Conservation (phyloP, 768 basidiomycete species). For the Pleurotus cornucopiae region DNA sequence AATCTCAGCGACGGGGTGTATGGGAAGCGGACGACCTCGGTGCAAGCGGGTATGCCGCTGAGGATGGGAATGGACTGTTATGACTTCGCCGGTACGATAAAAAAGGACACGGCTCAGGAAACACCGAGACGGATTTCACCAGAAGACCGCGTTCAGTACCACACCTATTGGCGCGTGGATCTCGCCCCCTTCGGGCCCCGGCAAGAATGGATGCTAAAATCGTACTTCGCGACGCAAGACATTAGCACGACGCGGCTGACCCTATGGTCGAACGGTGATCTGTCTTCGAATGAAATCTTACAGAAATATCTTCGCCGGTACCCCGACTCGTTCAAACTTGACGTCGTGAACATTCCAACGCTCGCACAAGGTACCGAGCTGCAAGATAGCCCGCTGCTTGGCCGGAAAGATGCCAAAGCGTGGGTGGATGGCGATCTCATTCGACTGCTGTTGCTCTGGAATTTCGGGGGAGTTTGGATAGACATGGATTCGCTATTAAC, state of each 20-base stretch:
- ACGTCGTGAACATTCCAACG: constrained; percentile 58
- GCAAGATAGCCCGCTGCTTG: constrained; percentile 58
- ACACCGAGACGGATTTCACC: constrained; percentile 21
- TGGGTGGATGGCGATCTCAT: constrained; percentile 96
- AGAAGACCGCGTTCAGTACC: constrained; percentile 62
- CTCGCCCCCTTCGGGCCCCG: constrained; percentile 75
- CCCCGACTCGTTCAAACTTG: constrained; percentile 69
- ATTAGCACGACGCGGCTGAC: constrained; percentile 56
- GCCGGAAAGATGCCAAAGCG: constrained; percentile 67
- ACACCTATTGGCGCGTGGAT: constrained; percentile 94
- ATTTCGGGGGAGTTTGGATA: constrained; percentile 90
- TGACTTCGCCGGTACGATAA: constrained; percentile 84
- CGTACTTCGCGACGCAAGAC: constrained; percentile 92
- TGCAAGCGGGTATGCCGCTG: constrained; percentile 80
- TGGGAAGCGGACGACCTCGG: constrained; percentile 59
- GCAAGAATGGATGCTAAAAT: constrained; percentile 89
- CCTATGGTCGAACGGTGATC: constrained; percentile 90
- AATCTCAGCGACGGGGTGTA: constrained; percentile 63
- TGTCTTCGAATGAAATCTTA: constrained; percentile 53
- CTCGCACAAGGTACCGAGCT: constrained; percentile 78
- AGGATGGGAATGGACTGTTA: constrained; percentile 87
- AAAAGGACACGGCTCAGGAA: constrained; percentile 18
- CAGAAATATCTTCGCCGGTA: constrained; percentile 53
- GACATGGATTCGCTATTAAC: constrained; percentile 97
- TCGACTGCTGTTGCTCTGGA: constrained; percentile 85